Evolutionary conservation across 352 stramenopile genomes (phyloP).

Genomic region (Thraustochytrium striatum): DNA sequence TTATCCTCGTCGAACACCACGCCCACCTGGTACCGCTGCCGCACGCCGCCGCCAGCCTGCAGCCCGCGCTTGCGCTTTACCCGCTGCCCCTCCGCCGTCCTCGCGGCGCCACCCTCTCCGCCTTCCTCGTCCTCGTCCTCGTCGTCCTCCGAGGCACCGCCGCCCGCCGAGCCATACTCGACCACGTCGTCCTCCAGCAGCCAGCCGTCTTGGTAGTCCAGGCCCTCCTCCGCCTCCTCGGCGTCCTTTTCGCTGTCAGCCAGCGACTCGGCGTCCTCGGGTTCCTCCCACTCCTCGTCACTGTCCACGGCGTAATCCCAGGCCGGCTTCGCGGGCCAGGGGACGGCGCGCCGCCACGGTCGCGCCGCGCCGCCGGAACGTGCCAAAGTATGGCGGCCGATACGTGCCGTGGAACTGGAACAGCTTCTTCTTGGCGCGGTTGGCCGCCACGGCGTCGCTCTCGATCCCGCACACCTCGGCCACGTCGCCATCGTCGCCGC

Average conservation of each 20-base stretch:
- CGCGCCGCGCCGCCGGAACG: constrained; percentile 21
- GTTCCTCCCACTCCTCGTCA: constrained; percentile 35
- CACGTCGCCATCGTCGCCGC: no score
- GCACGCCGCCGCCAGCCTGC: no score
- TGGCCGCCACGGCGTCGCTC: not conserved
- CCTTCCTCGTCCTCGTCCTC: not conserved
- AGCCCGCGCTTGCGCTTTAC: not conserved
- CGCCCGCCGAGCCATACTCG: not conserved
- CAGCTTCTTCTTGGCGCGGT: constrained; percentile 18
- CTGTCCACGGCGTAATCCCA: constrained; percentile 38
- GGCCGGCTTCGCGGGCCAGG: not conserved
- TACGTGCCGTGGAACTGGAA: constrained; percentile 10
- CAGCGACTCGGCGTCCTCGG: constrained; percentile 27
- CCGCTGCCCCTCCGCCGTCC: not conserved
- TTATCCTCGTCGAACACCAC: not conserved
- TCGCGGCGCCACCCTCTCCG: no score
- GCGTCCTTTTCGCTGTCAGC: not conserved
- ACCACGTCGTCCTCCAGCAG: constrained; percentile 15
- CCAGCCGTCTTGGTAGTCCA: constrained; percentile 47
- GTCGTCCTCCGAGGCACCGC: not conserved
- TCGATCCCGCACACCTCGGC: not conserved
- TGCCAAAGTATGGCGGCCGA: constrained; percentile 33
- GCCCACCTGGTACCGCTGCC: not conserved
- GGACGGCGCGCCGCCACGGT: not conserved
- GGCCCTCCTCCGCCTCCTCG: constrained; percentile 19